Evolutionary conservation across 768 basidiomycete species (phyloP), one percentile per base, ranked within the genome.

Genomic region (Kondoa malvinella): DNA sequence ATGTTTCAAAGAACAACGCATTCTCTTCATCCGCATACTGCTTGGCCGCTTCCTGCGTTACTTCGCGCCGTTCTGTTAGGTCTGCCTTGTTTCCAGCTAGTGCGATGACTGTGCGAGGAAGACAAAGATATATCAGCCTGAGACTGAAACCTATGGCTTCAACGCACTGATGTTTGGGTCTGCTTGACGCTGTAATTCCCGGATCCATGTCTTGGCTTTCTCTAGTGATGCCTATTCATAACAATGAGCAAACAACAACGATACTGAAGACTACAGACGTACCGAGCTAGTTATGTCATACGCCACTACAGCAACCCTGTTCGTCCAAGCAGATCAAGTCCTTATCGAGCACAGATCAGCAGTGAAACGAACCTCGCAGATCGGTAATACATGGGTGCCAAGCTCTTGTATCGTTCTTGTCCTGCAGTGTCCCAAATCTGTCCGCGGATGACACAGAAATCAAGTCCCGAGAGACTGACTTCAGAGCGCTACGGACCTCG

Each of bases 131-230:
- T 1, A 29, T 26, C 4, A 32, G 25, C 63, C 31, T 33, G 40
- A 30, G 4, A 25, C 64, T 4, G 27, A 8, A 57, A 34, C 57
- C n/a, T n/a, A n/a, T n/a, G n/a, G n/a, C n/a, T 56, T 17, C 30
- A 3, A 16, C 30, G 27, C n/a, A 68, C 71, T 31, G 1, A 97
- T 97, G 77, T 97, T 97, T 34, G 94, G 92, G 77, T 96, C 95
- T 27, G 95, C 95, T 76, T 99, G 95, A 72, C 95, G 85, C 77
- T 99, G 95, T 27, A 99, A 82, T 78, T 99, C 95, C 80, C 95
- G 96, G 68, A 99, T 92, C 95, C 95, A 99, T 32, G 92, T 91
- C 81, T 97, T 96, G 66, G 95, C 95, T 78, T 97, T 97, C 78
- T 97, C 94, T 68, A 99, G 82, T 74, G 91, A 94, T 67, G 87